Base-by-base conservation (phyloP, 2,329 filamentous ascomycete species). In the Fonsecaea multimorphosa region DNA sequence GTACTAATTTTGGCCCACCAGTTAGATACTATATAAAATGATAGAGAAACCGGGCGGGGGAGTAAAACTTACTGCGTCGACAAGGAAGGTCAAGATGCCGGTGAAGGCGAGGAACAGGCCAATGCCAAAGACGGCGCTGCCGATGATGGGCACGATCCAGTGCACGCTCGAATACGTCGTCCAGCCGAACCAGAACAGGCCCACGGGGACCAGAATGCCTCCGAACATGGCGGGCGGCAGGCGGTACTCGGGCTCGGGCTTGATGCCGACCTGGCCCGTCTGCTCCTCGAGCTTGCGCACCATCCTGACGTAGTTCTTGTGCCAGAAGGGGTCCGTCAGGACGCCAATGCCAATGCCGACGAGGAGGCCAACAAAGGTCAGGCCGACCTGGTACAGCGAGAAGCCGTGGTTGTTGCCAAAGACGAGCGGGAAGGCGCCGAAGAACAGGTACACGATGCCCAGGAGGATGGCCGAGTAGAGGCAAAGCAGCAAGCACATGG, bases 391-490 rank as follows among this genome's bases (percentile, higher is more conserved):
- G 57, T 73, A 53, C 57, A 72, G 40, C 63, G 52, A 54, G 72
- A 80, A 79, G 66, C 73, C 73, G 72, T 81, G 79, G 44, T 76
- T 72, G 52, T 84, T 85, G 29, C 83, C 76, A 74, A 97, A 97
- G 16, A 97, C 88, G 52, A 96, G 81, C 4, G 90, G 86, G 73
- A 97, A 96, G 0, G 93, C 92, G 22, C 92, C 92, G 76, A 96
- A 96, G 81, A 96, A 96, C 44, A 97, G 86, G 75, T 97, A 97
- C 1, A 97, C 80, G 52, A 96, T 90, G 4, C 93, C 93, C 7
- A 97, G 83, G n/a, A 97, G 81, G 61, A 97, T 86, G 44, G 92
- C 92, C 0, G 91, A 91, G 72, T 93, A 91, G 24, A 95, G 79
- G 77, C 92, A 95, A 29, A 97, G 86, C 71, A 88, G 87, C 64